These are phyloP conservation scores for Mollisia scopiformis DNA, from an alignment of 2,329 filamentous ascomycete genomes.

Conservation along the genomic window DNA sequence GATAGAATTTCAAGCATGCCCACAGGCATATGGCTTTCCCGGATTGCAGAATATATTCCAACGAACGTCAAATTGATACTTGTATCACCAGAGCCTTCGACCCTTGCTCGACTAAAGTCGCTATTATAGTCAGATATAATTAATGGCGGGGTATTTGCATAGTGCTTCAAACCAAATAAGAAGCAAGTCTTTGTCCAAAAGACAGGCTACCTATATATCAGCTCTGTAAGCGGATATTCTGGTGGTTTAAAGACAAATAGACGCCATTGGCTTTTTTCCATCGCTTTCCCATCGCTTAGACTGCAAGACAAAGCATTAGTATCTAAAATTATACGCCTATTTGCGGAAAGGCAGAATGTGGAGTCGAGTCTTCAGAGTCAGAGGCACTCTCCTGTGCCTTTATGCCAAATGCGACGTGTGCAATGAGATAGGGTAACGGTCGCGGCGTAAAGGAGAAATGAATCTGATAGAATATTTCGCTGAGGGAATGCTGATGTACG, in stretches of 20 bases:
- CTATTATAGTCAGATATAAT: slow-evolving; percentile 13
- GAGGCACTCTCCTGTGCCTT: slow-evolving; percentile 1
- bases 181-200: neutral
- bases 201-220: slow-evolving; percentile 12
- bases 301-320: slow-evolving; percentile 9
- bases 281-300: neutral
- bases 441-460: slow-evolving; percentile 3
- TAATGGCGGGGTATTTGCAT: slow-evolving; percentile 11
- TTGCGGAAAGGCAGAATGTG: no score
- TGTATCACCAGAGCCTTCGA: slow-evolving; percentile 7
- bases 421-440: slow-evolving; percentile 5
- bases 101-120: slow-evolving; percentile 10
- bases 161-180: slow-evolving; percentile 3
- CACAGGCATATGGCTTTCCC: slow-evolving; percentile 7
- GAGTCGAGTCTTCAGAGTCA: neutral
- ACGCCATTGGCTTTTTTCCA: slow-evolving; percentile 1
- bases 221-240: slow-evolving; percentile 9
- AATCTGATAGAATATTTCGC: slow-evolving; percentile 2
- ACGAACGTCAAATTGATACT: slow-evolving; percentile 15
- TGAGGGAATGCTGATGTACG: neutral
- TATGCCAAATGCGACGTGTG: neutral
- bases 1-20: slow-evolving; percentile 8
- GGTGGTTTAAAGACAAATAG: slow-evolving; percentile 8
- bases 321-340: slow-evolving; percentile 8
- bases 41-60: slow-evolving; percentile 9